Base-by-base conservation (phyloP, 2,329 filamentous ascomycete genomes). In the Aspergillus pseudoterreus region DNA sequence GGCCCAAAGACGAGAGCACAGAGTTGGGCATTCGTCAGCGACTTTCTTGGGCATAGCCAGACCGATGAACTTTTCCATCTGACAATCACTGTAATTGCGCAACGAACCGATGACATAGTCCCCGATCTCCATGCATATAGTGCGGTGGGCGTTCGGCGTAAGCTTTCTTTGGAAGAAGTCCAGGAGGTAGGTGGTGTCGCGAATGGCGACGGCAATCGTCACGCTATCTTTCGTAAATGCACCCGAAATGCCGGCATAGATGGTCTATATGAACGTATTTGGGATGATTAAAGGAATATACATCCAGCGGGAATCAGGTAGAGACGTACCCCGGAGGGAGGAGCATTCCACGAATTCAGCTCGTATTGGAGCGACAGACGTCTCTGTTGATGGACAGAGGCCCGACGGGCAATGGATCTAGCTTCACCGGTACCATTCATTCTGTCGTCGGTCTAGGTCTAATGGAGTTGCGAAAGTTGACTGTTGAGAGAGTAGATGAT, bases 21-120 rank as follows among this genome's bases (percentile, higher is more conserved):
- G 76, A 4, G 72, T 72, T 1, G 87, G 87, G 61, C 82, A 86
- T 61, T 82, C 74, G 9, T 80, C 71, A 42, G 81, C 76, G 48
- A 89, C 71, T 4, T 78, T 76, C 9, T 75, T 71, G 1, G 86
- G 84, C 48, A 92, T 73, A n/a, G 88, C 87, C 17, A 83, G 81
- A 6, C 88, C 88, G 17, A 90, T 77, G 59, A 91, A 86, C 69
- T 92, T 94, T 73, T 83, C 82, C 51, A 84, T 73, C 65, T 90
- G 86, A 11, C 81, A 75, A 39, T 81, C 74, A 57, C 84, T 82
- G 59, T 90, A 92, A 19, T 71, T 63, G 32, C 78, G 68, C 27
- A 89, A 71, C 44, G 80, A 75, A 0, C 63, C 57, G 54, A 89
- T 71, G 42, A 91, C 74, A 56, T 82, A 81, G 49, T 87, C 78